Evolutionary conservation across 1,284 basidiomycete species (phyloP), one percentile per base, ranked within the genome.

Genomic region (Wolfiporia cocos): DNA sequence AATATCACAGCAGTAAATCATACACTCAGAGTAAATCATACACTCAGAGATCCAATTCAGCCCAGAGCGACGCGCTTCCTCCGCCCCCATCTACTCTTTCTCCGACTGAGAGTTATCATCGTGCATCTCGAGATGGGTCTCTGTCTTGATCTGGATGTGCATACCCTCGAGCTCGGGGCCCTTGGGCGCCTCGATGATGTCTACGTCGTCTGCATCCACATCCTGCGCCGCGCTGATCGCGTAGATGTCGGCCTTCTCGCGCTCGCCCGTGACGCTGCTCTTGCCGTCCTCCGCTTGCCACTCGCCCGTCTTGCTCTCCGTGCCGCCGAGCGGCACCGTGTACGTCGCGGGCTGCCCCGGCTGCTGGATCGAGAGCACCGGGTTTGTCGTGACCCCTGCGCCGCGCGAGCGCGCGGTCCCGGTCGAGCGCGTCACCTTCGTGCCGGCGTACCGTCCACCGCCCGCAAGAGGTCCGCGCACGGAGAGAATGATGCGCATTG

Each of bases 401-500:
- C 20, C 30, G 59, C 58, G 50, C 54, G 70, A 68, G 33, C 76
- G 66, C 59, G 76, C 54, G 59, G 56, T 59, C 42, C 54, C 54
- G 37, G 46, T 49, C 5, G 58, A 56, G 61, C 63, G 43, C 56
- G 62, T 49, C 36, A 48, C 52, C 49, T 56, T 50, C 23, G 54
- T 54, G 26, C 63, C 68, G 22, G 78, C 71, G 58, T 86, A 88
- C 26, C 71, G 68, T 15, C 86, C 86, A 30, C 86, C 86, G 23
- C 73, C 61, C 19, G 66, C 69, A 56, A 89, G 82, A 11, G 75
- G 64, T 29, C 86, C 86, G 42, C 82, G 80, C 41, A 89, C 81
- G 48, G 76, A 74, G 51, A 90, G 81, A 50, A 90, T 72, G 67
- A 90, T 87, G 52, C 86, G 85, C 54, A 89, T 78, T 20, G 80